Conservation (phyloP, 2,329 filamentous ascomycete genomes). For the Colletotrichum sp. region DNA sequence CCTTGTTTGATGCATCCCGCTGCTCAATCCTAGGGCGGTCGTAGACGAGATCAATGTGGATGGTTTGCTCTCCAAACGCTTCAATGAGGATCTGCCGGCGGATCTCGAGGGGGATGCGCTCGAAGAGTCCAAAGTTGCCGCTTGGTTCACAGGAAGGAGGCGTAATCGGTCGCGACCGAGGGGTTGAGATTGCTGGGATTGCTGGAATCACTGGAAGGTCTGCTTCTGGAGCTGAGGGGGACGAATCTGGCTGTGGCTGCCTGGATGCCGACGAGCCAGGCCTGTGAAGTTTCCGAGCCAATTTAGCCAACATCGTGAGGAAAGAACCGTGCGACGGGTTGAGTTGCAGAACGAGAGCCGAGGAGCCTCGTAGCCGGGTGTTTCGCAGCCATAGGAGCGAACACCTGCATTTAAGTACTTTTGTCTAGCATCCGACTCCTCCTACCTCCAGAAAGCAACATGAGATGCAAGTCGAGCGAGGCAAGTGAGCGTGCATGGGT, state of each 20-base stretch:
- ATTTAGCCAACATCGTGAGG: background rate
- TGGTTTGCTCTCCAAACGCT: slow-evolving; percentile 25
- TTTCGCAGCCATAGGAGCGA: background rate
- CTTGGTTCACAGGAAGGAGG: background rate
- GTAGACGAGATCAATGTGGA: slow-evolving; percentile 30
- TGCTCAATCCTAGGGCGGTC: background rate
- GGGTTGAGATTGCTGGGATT: background rate
- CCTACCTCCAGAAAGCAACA: background rate
- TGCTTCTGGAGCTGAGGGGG: background rate
- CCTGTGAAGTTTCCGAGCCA: background rate
- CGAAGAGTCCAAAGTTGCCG: background rate
- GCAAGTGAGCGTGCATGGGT: background rate
- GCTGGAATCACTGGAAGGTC: background rate
- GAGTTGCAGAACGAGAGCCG: background rate
- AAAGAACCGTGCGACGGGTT: background rate
- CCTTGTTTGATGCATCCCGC: slow-evolving; percentile 2
- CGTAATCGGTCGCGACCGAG: background rate
- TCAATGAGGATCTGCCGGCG: slow-evolving; percentile 33
- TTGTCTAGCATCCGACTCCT: background rate
- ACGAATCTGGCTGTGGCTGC: background rate
- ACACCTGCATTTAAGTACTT: background rate
- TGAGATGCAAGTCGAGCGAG: background rate
- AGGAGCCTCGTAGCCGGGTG: background rate
- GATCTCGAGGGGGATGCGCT: slow-evolving; percentile 35
- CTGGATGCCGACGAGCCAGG: background rate